Evolutionary conservation across 208 protist genomes (phyloP), one percentile per base, ranked within the genome.

Genomic region (Balamuthia mandrillaris): DNA sequence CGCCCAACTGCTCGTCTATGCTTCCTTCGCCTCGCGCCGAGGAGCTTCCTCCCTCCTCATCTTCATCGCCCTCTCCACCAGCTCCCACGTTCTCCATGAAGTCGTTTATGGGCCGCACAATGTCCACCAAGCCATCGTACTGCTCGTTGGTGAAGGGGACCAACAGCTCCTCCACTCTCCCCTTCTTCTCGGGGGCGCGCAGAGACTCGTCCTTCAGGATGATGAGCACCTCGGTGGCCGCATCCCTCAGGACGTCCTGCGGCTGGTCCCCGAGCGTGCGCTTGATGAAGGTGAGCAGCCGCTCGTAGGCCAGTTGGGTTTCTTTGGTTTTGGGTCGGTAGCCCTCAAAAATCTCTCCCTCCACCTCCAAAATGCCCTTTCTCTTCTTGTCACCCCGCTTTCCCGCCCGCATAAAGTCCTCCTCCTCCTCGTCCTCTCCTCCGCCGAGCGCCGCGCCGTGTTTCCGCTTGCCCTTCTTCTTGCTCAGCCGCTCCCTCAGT

Each of bases 221-320:
- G 7, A 84, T 84, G 5, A 97, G 66, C 16, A 96, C 90, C 86
- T 97, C 95, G 47, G 96, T 93, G 0, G 91, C 90, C 5, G 95
- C 95, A 29, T 91, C 94, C 31, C 90, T 87, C 9, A 97, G 65
- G 6, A 96, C 89, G 45, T 96, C 92, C 3, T 91, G 84, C 21
- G 93, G 90, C 85, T 96, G 90, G 75, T 95, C 95, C 21, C 93
- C 94, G 5, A 97, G 44, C 51, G 88, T 60, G 16, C 44, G 6
- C 51, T 93, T 84, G 9, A 96, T 77, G 29, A 94, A 88, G 24
- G 63, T 85, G 14, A 97, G 86, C 27, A 97, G 29, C 5, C 85
- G 68, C 63, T 94, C 94, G 70, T 95, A 96, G 12, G 85, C 88
- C 0, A 51, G 35, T 39, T 84, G 65, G 0, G 95, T 96, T n/a